Percentiles rank a stretch among this genome's conserved stretches.
Conservation (phyloP, 1,284 basidiomycete species). For the Leccinum glutinopallens region DNA sequence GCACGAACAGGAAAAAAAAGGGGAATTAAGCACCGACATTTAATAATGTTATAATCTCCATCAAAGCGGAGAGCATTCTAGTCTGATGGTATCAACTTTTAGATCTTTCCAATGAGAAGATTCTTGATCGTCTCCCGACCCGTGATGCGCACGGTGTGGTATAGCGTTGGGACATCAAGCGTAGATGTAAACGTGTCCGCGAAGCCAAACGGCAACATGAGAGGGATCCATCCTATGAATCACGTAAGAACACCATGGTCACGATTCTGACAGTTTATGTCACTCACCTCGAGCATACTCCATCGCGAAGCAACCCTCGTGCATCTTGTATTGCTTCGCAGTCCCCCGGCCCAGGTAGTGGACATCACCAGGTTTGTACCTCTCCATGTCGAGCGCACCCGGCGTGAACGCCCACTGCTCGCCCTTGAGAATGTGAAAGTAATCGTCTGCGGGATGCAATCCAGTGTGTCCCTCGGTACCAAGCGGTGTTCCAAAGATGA, state of each 20-base stretch:
- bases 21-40: background rate
- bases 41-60: slow-evolving; percentile 12
- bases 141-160: slow-evolving; percentile 78
- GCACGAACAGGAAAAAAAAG: background rate
- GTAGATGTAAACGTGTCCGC: slow-evolving; percentile 88
- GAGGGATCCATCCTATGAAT: slow-evolving; percentile 80
- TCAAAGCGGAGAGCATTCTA: background rate
- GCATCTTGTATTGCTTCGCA: slow-evolving; percentile 98
- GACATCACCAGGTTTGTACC: slow-evolving; percentile 82
- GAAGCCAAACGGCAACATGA: slow-evolving; percentile 92
- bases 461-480: slow-evolving; percentile 97
- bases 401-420: slow-evolving; percentile 92
- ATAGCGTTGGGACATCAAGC: slow-evolving; percentile 84
- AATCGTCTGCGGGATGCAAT: slow-evolving; percentile 94
- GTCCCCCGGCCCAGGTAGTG: slow-evolving; percentile 83
- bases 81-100: slow-evolving; percentile 23
- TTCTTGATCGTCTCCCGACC: slow-evolving; percentile 84
- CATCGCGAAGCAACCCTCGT: slow-evolving; percentile 91
- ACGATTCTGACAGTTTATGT: slow-evolving; percentile 14
- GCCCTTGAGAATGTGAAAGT: slow-evolving; percentile 93
- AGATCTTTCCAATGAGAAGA: slow-evolving; percentile 86
- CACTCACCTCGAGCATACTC: slow-evolving; percentile 87
- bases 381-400: slow-evolving; percentile 81
- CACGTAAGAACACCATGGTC: slow-evolving; percentile 3
- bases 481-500: slow-evolving; percentile 94